A percentile compares a stretch with the other conserved stretches of the same genome.
Evolutionary conservation across 2,329 filamentous ascomycete genomes (phyloP).

Genomic region (Colletotrichum godetiae): DNA sequence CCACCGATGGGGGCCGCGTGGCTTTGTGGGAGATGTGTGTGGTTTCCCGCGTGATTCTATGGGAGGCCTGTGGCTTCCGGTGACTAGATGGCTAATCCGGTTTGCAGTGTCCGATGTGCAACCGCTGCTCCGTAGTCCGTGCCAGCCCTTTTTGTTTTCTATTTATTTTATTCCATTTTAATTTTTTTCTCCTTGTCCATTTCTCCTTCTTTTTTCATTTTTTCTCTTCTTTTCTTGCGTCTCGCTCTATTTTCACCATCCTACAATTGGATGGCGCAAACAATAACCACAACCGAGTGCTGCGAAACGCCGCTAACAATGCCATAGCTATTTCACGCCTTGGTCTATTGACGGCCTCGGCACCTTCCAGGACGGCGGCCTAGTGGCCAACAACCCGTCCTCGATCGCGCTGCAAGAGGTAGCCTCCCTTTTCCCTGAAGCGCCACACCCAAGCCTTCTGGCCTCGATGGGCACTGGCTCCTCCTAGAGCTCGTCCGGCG

Average conservation of each 20-base stretch:
- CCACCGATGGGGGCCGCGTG: background rate
- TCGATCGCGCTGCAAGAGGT: constrained; percentile 37
- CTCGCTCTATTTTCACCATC: background rate
- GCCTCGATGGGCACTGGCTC: constrained; percentile 37
- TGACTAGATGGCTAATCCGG: background rate
- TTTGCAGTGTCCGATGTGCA: background rate
- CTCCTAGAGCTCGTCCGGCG: background rate
- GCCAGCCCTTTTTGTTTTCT: background rate
- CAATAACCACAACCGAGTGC: background rate
- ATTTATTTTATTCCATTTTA: no score
- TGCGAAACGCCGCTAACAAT: background rate
- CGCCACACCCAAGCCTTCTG: constrained; percentile 36
- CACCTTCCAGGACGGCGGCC: constrained; percentile 37
- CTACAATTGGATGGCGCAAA: background rate
- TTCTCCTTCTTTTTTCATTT: no score
- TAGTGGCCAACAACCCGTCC: constrained; percentile 38
- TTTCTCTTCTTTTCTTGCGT: no score
- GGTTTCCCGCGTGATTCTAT: background rate
- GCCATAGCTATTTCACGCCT: constrained; percentile 10
- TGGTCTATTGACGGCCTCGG: constrained; percentile 26
- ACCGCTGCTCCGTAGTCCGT: constrained; percentile 2
- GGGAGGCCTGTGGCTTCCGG: background rate
- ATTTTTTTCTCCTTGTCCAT: no score
- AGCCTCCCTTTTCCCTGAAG: constrained; percentile 22
- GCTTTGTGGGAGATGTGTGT: background rate